Percentiles rank a stretch among this genome's conserved stretches.
These are phyloP conservation scores for Grosmannia huntii DNA, from an alignment of 2,329 filamentous ascomycete genomes.

Conservation along the genomic window DNA sequence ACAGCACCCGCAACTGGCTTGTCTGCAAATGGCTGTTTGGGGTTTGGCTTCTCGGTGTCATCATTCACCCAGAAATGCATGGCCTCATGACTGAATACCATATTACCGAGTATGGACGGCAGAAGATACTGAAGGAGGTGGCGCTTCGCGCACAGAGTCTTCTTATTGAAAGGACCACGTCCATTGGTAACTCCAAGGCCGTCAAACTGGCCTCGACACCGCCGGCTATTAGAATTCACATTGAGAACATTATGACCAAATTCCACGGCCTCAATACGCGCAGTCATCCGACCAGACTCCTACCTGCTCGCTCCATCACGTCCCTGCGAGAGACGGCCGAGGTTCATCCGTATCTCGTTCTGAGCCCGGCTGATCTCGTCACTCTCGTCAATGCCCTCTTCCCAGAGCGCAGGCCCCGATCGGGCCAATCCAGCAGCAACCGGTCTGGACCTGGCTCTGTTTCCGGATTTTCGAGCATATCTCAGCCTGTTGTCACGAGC, in stretches of 20 bases:
- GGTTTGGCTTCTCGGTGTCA: conserved; percentile 68
- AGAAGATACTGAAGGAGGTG: conserved; percentile 69
- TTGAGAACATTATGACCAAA: conserved; percentile 57
- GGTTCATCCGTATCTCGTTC: conserved; percentile 66
- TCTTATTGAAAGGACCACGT: conserved; percentile 56
- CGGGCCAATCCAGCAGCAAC: conserved; percentile 46
- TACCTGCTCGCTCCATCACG: conserved; percentile 59
- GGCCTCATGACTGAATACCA: conserved; percentile 78
- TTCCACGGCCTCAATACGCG: conserved; percentile 43
- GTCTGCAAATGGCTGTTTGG: conserved; percentile 89
- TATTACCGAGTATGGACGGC: conserved; percentile 79
- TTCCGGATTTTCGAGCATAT: conserved; percentile 56
- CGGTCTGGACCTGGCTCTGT: conserved; percentile 54
- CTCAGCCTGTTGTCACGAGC: conserved; percentile 52
- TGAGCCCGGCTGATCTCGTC: conserved; percentile 67
- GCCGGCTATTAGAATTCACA: conserved; percentile 50
- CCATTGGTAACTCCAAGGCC: conserved; percentile 2
- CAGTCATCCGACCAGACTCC: conserved; percentile 41
- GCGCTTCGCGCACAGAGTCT: conserved; percentile 68
- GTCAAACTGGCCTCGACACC: conserved; percentile 44
- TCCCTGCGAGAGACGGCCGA: conserved; percentile 64
- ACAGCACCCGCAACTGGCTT: conserved; percentile 68
- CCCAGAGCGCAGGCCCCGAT: conserved; percentile 57
- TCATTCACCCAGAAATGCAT: conserved; percentile 77
- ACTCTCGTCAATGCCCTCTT: conserved; percentile 76